phyloP scores from a whole-genome alignment of 75 land plant genomes.

The Sequoia sempervirens region DNA sequence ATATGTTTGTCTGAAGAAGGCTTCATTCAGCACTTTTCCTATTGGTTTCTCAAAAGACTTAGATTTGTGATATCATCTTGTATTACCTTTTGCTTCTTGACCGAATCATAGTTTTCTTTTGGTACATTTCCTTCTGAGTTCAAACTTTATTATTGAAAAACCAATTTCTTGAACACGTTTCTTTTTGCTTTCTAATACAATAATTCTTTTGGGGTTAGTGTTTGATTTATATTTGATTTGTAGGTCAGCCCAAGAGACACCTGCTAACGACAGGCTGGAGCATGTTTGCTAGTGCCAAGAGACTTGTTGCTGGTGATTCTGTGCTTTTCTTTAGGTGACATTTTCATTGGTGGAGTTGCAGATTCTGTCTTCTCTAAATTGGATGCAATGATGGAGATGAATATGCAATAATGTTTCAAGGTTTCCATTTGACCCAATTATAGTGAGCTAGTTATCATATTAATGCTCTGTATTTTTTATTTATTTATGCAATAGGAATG shows the following conservation, averaged over 20 bases:
- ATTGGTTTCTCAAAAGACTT: neutral
- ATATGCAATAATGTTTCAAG: neutral
- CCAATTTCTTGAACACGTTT: neutral
- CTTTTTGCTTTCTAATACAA: neutral
- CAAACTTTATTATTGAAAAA: neutral
- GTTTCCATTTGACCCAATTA: neutral
- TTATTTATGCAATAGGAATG: slow-evolving; percentile 54
- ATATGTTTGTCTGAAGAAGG: neutral
- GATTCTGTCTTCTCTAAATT: neutral
- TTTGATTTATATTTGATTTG: neutral
- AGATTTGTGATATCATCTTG: neutral
- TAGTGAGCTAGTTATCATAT: neutral
- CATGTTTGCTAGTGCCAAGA: slow-evolving; percentile 83
- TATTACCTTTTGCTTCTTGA: neutral
- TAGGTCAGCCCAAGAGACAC: slow-evolving; percentile 84
- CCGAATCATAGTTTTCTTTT: neutral
- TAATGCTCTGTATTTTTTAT: neutral
- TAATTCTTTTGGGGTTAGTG: neutral
- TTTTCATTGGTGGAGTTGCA: neutral
- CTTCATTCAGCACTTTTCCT: neutral
- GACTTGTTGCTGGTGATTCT: slow-evolving; percentile 79
- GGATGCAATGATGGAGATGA: neutral
- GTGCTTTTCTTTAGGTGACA: slow-evolving; percentile 71
- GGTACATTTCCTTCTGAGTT: neutral
- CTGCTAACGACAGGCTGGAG: slow-evolving; percentile 88